These are phyloP conservation scores for Trametes cubensis DNA, from an alignment of 768 basidiomycete species.

Conservation along the genomic window DNA sequence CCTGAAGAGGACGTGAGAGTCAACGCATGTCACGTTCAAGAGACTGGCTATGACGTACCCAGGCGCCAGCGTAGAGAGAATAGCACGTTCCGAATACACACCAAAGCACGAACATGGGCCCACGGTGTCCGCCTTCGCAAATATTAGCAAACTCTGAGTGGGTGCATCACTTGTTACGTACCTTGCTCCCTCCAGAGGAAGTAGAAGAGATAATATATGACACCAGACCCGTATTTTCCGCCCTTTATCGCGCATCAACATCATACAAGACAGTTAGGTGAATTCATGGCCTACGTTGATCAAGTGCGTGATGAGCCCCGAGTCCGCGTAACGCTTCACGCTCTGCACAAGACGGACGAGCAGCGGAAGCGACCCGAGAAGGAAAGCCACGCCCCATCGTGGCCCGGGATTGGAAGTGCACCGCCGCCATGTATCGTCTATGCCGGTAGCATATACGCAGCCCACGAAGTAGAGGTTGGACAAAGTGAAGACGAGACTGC, in stretches of 20 bases:
- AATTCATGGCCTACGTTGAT: constrained; percentile 66
- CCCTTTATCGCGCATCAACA: constrained; percentile 49
- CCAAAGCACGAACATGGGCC: constrained; percentile 66
- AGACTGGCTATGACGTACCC: constrained; percentile 55
- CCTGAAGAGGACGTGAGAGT: constrained; percentile 45
- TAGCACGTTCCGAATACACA: constrained; percentile 63
- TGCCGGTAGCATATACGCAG: constrained; percentile 63
- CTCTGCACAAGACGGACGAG: constrained; percentile 83
- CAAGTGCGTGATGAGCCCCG: constrained; percentile 71
- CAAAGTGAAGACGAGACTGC: constrained; percentile 76
- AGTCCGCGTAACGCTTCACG: constrained; percentile 84
- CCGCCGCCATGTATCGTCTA: constrained; percentile 48
- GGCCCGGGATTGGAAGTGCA: constrained; percentile 44
- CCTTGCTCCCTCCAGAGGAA: constrained; percentile 78
- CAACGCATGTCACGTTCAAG: neutral
- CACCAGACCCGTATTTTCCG: constrained; percentile 78
- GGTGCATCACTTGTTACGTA: constrained; percentile 20
- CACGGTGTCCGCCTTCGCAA: constrained; percentile 39
- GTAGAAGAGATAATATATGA: constrained; percentile 68
- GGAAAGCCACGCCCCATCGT: constrained; percentile 65
- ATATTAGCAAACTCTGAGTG: constrained; percentile 1
- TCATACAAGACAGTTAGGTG: neutral
- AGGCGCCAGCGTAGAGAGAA: constrained; percentile 71
- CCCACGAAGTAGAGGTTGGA: constrained; percentile 72
- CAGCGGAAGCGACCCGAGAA: constrained; percentile 68